Evolutionary conservation across 495 filamentous ascomycete species (phyloP).

Genomic region (Talaromyces ruber): DNA sequence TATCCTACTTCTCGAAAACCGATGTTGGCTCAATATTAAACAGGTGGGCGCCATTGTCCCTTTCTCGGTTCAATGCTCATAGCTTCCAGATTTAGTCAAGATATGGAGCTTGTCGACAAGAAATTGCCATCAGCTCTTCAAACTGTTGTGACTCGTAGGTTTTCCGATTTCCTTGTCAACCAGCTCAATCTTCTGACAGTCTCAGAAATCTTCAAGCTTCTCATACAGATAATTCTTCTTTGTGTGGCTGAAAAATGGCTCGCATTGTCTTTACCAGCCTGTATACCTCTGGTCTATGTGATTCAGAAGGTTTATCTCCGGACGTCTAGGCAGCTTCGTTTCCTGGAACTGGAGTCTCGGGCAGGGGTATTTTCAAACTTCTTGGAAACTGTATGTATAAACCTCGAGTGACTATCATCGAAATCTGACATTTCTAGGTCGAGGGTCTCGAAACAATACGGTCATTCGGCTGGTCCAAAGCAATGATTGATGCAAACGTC

Average conservation of each 20-base stretch:
- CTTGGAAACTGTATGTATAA: constrained; percentile 27
- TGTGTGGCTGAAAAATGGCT: constrained; percentile 8
- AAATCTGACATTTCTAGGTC: constrained; percentile 1
- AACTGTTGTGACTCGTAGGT: constrained; percentile 15
- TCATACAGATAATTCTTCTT: constrained; percentile 21
- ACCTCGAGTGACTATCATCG: neutral
- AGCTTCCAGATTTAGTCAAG: constrained; percentile 28
- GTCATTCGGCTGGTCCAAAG: constrained; percentile 32
- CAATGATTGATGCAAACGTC: neutral
- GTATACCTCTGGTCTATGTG: constrained; percentile 8
- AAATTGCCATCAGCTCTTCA: constrained; percentile 18
- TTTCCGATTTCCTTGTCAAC: neutral
- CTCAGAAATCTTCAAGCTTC: constrained; percentile 13
- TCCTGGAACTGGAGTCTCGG: constrained; percentile 25
- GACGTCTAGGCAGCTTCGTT: constrained; percentile 13
- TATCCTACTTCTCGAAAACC: constrained; percentile 30
- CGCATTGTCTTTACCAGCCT: constrained; percentile 6
- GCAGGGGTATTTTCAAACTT: constrained; percentile 32
- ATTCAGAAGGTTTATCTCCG: constrained; percentile 12
- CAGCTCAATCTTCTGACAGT: neutral
- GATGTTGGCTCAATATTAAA: constrained; percentile 33
- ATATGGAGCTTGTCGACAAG: constrained; percentile 32
- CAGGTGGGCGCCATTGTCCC: constrained; percentile 10
- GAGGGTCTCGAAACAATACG: constrained; percentile 41
- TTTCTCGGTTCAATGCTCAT: neutral